phyloP scores from a whole-genome alignment of 2,329 filamentous ascomycete species.

The Ampelomyces quisqualis region DNA sequence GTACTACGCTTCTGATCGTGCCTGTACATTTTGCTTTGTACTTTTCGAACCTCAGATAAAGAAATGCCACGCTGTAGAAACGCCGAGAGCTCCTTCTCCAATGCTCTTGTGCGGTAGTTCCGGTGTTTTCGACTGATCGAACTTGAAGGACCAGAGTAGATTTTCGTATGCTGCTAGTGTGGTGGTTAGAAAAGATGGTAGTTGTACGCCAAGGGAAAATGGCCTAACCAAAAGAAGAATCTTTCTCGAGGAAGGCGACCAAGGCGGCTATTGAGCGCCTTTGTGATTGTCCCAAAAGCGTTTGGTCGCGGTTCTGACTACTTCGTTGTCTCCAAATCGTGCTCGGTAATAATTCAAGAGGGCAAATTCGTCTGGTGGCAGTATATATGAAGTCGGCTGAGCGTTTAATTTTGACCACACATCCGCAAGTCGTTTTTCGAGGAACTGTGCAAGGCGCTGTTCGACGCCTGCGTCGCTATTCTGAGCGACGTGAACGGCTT shows the following conservation, averaged over 20 bases:
- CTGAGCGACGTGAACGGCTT: conserved; percentile 73
- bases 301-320: conserved; percentile 55
- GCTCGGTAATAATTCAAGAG: conserved; percentile 83
- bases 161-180: conserved; percentile 4
- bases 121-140: conserved; percentile 7
- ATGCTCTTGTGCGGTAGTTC: conserved; percentile 30
- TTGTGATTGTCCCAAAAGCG: conserved; percentile 58
- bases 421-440: conserved; percentile 59
- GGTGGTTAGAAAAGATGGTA: background rate
- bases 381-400: conserved; percentile 68
- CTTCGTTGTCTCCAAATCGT: conserved; percentile 58
- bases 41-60: conserved; percentile 12
- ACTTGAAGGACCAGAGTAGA: conserved; percentile 11
- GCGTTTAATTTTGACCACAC: conserved; percentile 69
- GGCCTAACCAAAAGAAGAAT: conserved; percentile 2
- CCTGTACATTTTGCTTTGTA: conserved; percentile 18
- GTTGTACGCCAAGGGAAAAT: background rate
- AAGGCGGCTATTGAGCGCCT: conserved; percentile 23
- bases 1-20: conserved; percentile 19
- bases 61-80: too few relatives aligned
- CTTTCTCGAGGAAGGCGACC: background rate
- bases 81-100: conserved; percentile 32
- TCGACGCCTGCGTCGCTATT: conserved; percentile 70
- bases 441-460: conserved; percentile 61
- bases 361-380: conserved; percentile 75